Evolutionary conservation across 345 rosid species (phyloP).

Genomic region (Angophora floribunda): DNA sequence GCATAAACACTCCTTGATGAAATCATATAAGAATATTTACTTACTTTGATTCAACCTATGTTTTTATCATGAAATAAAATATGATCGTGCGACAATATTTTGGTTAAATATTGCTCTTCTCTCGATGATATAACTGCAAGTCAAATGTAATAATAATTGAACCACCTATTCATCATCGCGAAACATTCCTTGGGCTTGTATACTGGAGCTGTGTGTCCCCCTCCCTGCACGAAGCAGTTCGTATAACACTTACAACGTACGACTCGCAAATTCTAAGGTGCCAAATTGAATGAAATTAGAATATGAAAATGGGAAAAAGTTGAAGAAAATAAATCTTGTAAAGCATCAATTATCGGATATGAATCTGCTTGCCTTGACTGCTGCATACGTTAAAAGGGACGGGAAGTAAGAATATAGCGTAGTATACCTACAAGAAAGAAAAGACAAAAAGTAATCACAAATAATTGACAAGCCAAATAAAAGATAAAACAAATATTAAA

Average conservation of each 20-base stretch:
- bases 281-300: neutral
- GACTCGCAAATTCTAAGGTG: neutral
- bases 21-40: no score
- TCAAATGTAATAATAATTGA: neutral
- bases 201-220: neutral
- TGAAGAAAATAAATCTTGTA: neutral
- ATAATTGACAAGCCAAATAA: neutral
- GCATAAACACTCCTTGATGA: no score
- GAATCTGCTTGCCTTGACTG: neutral
- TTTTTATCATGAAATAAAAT: no score
- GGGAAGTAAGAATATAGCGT: neutral
- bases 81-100: no score
- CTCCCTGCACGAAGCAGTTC: neutral
- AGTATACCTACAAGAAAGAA: neutral
- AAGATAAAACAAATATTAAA: neutral
- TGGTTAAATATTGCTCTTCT: no score
- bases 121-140: neutral
- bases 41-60: no score
- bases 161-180: neutral
- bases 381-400: neutral
- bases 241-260: neutral
- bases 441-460: neutral
- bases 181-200: neutral
- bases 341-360: neutral
- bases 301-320: neutral